Evolutionary conservation across 1,139 yeast genomes (phyloP).

Genomic region (Yamadazyma aaseri): DNA sequence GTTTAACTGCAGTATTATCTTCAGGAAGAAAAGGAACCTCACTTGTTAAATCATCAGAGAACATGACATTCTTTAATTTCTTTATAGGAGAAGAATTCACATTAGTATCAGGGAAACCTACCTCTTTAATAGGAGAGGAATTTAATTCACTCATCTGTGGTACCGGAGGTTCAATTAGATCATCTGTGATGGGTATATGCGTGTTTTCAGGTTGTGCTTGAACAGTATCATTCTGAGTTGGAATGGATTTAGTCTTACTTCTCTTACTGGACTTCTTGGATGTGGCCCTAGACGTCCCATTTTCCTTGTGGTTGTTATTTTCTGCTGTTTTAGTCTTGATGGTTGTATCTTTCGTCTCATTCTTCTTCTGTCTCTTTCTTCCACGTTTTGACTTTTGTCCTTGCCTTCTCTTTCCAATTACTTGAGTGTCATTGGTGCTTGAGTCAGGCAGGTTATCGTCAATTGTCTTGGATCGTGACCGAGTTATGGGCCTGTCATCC

Average conservation of each 20-base stretch:
- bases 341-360: not conserved
- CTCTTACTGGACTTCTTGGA: slow-evolving; percentile 1
- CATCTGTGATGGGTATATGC: not conserved
- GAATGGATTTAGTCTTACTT: not conserved
- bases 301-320: not conserved
- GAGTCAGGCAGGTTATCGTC: not conserved
- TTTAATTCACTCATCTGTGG: slow-evolving; percentile 11
- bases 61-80: slow-evolving; percentile 36
- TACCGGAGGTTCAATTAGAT: not conserved
- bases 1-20: slow-evolving; percentile 3
- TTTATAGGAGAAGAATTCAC: slow-evolving; percentile 28
- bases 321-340: not conserved
- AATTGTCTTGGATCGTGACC: slow-evolving; percentile 4
- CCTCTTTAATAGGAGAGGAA: slow-evolving; percentile 21
- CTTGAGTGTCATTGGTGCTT: not conserved
- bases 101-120: slow-evolving; percentile 2
- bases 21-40: slow-evolving; percentile 12
- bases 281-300: not conserved
- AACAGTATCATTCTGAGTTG: not conserved
- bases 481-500: slow-evolving; percentile 7
- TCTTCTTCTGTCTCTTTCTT: not conserved
- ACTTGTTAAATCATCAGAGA: slow-evolving; percentile 39
- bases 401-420: not conserved
- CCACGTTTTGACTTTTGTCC: not conserved
- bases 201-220: not conserved